Evolutionary conservation across 805 yeast species (phyloP), one percentile per base, ranked within the genome.

Genomic region (Candida coquimbonensis): DNA sequence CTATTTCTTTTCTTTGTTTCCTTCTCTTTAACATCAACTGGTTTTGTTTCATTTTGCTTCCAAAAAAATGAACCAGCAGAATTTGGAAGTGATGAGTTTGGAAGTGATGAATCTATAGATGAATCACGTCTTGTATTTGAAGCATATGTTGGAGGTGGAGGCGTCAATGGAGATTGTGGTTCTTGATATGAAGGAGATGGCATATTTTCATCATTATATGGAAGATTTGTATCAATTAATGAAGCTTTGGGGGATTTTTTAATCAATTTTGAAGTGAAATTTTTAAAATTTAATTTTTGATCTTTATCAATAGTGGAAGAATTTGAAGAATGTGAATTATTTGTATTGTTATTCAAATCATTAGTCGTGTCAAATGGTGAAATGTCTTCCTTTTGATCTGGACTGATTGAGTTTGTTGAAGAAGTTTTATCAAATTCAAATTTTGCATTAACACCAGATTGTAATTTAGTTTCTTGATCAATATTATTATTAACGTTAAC

Each of bases 291-390:
- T 19, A 41, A 37, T n/a, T 36, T n/a, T 19, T 38, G 38, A 9
- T 45, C 48, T 21, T 34, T 41, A 21, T 45, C 48, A 27, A 8
- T 27, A 27, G 29, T 27, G 9, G 29, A 27, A 27, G 29, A 27
- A 27, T 45, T 44, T 2, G 52, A 52, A 7, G 60, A 54, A 3
- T 55, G 50, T 8, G 55, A 55, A 9, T 46, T 50, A 35, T 53
- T 9, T 11, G 44, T 17, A 17, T 17, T 17, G 19, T 17, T 17
- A 3, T 17, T 17, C 19, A 17, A 48, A 32, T 48, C 52, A 4
- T 45, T 26, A 14, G 47, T 17, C 24, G 49, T 52, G 29, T 56
- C 60, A 16, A 52, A 40, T 25, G 59, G 59, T 4, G 59, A 55
- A 1, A 42, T 47, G 11, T 53, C 54, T 16, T 45, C 40, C 4